Conservation (phyloP, 2,329 filamentous ascomycete genomes). For the Annulohypoxylon truncatum region DNA sequence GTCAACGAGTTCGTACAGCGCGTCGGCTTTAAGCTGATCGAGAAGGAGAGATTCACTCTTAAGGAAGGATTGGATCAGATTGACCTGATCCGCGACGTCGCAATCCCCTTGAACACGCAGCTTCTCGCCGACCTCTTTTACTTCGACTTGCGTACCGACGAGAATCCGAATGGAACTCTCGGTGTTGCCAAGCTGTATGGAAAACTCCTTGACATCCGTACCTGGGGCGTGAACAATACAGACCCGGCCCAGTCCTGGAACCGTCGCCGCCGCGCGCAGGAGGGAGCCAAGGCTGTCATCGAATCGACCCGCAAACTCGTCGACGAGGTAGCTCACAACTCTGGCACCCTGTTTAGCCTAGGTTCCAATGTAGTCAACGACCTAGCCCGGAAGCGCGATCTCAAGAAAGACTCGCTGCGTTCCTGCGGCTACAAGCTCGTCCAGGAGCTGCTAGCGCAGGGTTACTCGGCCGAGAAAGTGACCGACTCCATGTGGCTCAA, state of each 20-base stretch:
- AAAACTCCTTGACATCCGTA: conserved; percentile 57
- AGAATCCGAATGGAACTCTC: conserved; percentile 63
- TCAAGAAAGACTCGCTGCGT: conserved; percentile 54
- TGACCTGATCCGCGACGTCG: conserved; percentile 63
- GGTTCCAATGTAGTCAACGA: conserved; percentile 46
- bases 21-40: conserved; percentile 55
- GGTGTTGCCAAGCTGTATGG: conserved; percentile 56
- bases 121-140: conserved; percentile 69
- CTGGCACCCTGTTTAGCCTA: conserved; percentile 46
- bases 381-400: conserved; percentile 46
- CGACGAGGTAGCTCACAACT: conserved; percentile 51
- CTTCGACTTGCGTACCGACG: conserved; percentile 66
- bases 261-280: conserved; percentile 57
- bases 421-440: conserved; percentile 55
- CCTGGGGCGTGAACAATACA: conserved; percentile 60
- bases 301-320: conserved; percentile 56
- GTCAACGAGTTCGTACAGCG: conserved; percentile 51
- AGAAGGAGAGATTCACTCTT: conserved; percentile 54
- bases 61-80: conserved; percentile 54
- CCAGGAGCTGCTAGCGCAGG: conserved; percentile 52
- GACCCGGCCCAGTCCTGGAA: conserved; percentile 61
- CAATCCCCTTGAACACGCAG: conserved; percentile 67
- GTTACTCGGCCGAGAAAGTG: conserved; percentile 50
- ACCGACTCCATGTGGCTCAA: conserved; percentile 54
- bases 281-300: conserved; percentile 53